Conservation (phyloP, 1,284 basidiomycete species). For the Irpex lacteus region DNA sequence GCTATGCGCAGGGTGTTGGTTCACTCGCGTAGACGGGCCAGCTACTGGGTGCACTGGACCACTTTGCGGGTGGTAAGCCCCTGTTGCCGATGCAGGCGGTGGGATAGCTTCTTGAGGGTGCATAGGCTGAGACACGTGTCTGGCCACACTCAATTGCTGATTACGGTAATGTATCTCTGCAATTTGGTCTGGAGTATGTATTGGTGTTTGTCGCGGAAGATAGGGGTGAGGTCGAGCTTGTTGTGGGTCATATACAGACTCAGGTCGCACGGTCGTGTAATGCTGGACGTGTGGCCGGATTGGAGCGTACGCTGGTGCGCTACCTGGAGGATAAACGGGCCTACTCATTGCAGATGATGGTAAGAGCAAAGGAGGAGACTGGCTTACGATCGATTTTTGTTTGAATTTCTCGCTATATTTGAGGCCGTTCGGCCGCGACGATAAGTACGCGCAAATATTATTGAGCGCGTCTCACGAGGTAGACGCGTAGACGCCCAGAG, state of each 20-base stretch:
- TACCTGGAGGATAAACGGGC: not conserved
- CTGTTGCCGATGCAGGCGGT: not conserved
- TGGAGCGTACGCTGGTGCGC: not conserved
- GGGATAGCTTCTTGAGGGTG: not conserved
- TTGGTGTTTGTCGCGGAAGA: not conserved
- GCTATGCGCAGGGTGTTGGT: not conserved
- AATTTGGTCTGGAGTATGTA: not conserved
- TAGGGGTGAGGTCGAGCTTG: not conserved
- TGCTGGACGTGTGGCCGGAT: not conserved
- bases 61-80: not conserved
- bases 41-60: not conserved
- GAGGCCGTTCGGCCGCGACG: not conserved
- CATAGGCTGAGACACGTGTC: not conserved
- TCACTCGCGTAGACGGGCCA: not conserved
- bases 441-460: not conserved
- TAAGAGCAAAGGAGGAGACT: not conserved
- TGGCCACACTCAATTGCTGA: not conserved
- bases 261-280: not conserved
- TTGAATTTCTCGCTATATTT: not conserved
- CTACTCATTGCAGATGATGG: not conserved
- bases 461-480: not conserved
- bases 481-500: not conserved
- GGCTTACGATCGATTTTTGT: not conserved
- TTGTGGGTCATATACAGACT: not conserved
- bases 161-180: not conserved